phyloP scores from a whole-genome alignment of 2,329 filamentous ascomycete species.

The Coniella vitis region DNA sequence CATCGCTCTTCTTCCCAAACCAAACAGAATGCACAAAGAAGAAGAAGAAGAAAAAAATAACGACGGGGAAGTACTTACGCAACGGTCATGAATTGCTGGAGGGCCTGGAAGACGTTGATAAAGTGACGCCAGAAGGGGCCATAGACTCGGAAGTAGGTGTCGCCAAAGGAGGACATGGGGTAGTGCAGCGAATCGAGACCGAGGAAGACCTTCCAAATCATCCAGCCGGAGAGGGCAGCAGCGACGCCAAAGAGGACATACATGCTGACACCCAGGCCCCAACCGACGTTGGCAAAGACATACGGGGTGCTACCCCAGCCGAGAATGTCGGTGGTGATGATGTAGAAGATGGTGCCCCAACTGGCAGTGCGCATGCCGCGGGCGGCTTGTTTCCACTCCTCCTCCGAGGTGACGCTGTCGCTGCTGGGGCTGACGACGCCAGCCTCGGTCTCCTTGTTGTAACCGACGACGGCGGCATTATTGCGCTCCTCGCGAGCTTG shows the following conservation, averaged over 20 bases:
- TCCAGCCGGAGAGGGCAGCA: conserved; percentile 32
- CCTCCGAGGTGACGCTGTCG: conserved; percentile 22
- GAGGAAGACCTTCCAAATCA: conserved; percentile 39
- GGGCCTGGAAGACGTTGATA: conserved; percentile 41
- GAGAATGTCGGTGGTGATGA: conserved; percentile 43
- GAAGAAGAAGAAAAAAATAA: background rate
- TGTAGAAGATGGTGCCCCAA: conserved; percentile 39
- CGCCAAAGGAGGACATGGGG: conserved; percentile 39
- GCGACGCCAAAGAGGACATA: conserved; percentile 7
- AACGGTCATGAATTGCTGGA: conserved; percentile 45
- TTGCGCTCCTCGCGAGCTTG: background rate
- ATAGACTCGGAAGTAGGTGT: conserved; percentile 41
- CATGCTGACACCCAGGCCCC: conserved; percentile 10
- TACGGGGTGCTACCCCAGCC: conserved; percentile 34
- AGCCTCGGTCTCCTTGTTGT: background rate
- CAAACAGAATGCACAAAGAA: too few relatives aligned
- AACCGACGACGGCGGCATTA: background rate
- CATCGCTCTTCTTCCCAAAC: too few relatives aligned
- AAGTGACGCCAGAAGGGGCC: conserved; percentile 37
- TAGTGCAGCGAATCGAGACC: conserved; percentile 40
- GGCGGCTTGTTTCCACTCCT: conserved; percentile 40
- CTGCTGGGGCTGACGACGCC: conserved; percentile 3
- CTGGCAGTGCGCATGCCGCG: conserved; percentile 39
- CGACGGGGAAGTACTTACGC: conserved; percentile 10
- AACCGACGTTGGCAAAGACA: conserved; percentile 13